A percentile compares a stretch with the other conserved stretches of the same genome.
These are phyloP conservation scores for Ganoderma lingzhi DNA, from an alignment of 1,284 basidiomycete genomes.

Conservation along the genomic window DNA sequence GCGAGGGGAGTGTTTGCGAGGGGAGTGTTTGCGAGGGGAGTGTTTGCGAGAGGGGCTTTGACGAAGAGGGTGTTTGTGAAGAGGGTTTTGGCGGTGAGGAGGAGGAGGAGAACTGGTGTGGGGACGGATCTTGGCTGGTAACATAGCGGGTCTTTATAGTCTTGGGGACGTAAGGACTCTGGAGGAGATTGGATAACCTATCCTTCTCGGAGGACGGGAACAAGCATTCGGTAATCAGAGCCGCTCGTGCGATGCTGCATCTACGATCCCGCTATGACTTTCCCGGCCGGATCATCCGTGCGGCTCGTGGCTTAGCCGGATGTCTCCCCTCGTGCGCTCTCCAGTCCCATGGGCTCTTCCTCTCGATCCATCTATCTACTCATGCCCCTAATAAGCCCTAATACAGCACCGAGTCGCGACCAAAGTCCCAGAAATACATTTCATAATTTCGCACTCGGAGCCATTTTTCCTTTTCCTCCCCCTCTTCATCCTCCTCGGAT, in stretches of 20 bases:
- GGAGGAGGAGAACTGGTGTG: constrained; percentile 19
- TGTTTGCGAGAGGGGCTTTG: too few species aligned
- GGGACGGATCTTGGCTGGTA: constrained; percentile 20
- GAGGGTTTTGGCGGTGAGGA: neutral
- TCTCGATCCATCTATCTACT: constrained; percentile 10
- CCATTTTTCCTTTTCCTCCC: neutral
- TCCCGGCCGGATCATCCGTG: constrained; percentile 34
- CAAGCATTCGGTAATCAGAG: constrained; percentile 25
- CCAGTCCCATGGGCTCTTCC: constrained; percentile 10
- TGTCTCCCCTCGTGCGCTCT: constrained; percentile 15
- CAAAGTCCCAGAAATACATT: neutral
- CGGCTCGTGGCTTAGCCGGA: constrained; percentile 24
- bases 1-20: neutral
- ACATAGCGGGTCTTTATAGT: constrained; percentile 29
- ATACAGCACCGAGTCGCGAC: neutral
- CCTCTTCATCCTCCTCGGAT: neutral
- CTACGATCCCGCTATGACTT: constrained; percentile 23
- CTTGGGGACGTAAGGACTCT: constrained; percentile 20
- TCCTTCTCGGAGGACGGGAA: constrained; percentile 13
- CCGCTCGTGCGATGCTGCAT: constrained; percentile 20
- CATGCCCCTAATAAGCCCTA: constrained; percentile 18
- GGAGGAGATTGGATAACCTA: constrained; percentile 15
- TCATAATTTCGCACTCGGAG: neutral
- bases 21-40: too few species aligned
- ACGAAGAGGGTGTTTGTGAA: neutral